These are phyloP conservation scores for Coprinellus micaceus DNA, from an alignment of 768 basidiomycete species.

Conservation along the genomic window DNA sequence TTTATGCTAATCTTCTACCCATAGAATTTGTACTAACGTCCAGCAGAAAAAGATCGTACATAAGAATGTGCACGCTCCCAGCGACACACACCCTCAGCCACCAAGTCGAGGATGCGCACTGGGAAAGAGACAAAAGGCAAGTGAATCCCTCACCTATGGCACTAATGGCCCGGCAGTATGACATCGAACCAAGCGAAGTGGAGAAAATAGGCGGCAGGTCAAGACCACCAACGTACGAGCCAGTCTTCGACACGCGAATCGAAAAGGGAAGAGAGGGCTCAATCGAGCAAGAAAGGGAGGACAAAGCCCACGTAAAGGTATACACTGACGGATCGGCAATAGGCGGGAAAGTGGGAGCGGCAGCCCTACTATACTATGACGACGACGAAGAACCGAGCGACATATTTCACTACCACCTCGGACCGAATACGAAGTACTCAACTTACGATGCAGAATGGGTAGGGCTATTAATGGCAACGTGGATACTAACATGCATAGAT, in stretches of 20 bases:
- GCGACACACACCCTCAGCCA: conserved; percentile 4
- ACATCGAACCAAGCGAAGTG: conserved; percentile 1
- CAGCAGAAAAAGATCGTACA: conserved; percentile 3
- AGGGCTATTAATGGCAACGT: conserved; percentile 16
- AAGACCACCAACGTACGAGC: not conserved
- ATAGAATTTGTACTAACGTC: conserved; percentile 7
- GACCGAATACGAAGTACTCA: conserved; percentile 12
- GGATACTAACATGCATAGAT: conserved; percentile 8
- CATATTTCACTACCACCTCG: conserved; percentile 13
- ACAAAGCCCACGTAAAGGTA: conserved; percentile 9
- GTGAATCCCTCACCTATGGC: conserved; percentile 3
- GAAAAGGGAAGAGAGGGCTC: conserved; percentile 2
- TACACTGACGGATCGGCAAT: conserved; percentile 19
- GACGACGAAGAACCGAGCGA: not conserved
- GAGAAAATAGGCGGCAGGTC: conserved; percentile 8
- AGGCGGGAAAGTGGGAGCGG: conserved; percentile 19
- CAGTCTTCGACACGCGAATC: not conserved
- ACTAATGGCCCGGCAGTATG: conserved; percentile 6
- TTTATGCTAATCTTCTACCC: conserved; percentile 14
- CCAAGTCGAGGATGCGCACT: not conserved
- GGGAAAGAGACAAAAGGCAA: not conserved
- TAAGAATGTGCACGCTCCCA: conserved; percentile 14
- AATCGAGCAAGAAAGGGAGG: conserved; percentile 3
- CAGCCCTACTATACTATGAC: conserved; percentile 10
- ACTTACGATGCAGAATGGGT: conserved; percentile 19